These are phyloP conservation scores for Globisporangium recalcitrans DNA, from an alignment of 352 stramenopile genomes.

Conservation along the genomic window DNA sequence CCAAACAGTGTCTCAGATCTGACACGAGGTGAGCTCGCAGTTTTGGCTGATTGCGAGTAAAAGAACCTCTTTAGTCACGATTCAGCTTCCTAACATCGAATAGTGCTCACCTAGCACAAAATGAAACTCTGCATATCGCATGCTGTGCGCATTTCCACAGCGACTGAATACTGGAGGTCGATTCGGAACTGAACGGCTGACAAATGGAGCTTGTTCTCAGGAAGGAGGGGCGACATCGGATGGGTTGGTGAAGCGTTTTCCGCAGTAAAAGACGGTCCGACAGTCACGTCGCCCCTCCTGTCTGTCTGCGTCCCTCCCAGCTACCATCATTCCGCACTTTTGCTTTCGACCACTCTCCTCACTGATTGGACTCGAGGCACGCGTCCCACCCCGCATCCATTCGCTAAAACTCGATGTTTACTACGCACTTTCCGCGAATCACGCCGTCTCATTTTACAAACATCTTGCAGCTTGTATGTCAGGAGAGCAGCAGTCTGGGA, in stretches of 20 bases:
- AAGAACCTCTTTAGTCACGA: slow-evolving; percentile 1
- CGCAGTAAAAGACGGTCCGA: not conserved
- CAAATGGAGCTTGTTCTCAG: not conserved
- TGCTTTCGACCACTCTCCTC: not conserved
- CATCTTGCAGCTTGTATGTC: slow-evolving; percentile 11
- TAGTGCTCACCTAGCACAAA: no score
- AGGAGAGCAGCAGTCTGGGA: not conserved
- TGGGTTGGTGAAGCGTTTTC: not conserved
- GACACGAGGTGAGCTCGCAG: not conserved
- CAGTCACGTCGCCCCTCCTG: slow-evolving; percentile 6
- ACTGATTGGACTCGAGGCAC: slow-evolving; percentile 18
- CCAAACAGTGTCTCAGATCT: slow-evolving; percentile 5
- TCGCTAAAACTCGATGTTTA: slow-evolving; percentile 15
- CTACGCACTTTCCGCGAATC: slow-evolving; percentile 6
- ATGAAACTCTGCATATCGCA: not conserved
- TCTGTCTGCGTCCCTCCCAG: not conserved
- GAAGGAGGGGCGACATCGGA: not conserved
- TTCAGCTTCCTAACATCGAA: no score
- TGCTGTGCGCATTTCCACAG: not conserved
- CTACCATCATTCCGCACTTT: slow-evolving; percentile 2
- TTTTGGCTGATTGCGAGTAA: no score
- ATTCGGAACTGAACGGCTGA: not conserved
- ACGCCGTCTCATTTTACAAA: not conserved
- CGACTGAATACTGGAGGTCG: not conserved
- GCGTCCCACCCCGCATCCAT: slow-evolving; percentile 7